Conservation (phyloP, 2,329 filamentous ascomycete species). For the Calonectria pseudoreteaudii region DNA sequence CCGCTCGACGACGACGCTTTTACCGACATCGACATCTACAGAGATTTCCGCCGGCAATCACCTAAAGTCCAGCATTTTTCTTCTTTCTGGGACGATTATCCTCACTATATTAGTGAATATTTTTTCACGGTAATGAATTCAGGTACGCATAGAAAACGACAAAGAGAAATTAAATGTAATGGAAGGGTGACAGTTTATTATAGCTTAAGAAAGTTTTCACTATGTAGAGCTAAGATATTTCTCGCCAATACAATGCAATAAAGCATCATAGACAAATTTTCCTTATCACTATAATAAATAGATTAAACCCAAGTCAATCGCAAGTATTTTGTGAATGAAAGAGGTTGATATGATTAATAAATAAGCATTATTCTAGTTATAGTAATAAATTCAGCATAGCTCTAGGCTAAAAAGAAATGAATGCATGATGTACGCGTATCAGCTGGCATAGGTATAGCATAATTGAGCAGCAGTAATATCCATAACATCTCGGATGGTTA, state of each 20-base stretch:
- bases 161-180: too few relatives aligned
- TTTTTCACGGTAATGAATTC: neutral
- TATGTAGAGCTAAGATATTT: too few relatives aligned
- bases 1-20: neutral
- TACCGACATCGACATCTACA: neutral
- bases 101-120: neutral
- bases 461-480: neutral
- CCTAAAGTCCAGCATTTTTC: neutral
- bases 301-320: neutral
- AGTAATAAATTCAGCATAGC: neutral
- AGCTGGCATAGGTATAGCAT: conserved; percentile 1
- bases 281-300: neutral
- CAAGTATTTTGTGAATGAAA: neutral
- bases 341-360: neutral
- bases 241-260: too few relatives aligned
- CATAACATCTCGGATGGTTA: conserved; percentile 13
- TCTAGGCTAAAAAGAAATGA: neutral
- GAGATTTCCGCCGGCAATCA: neutral
- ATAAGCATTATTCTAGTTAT: neutral
- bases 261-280: too few relatives aligned
- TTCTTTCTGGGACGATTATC: neutral
- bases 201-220: too few relatives aligned
- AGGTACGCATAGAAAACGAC: too few relatives aligned
- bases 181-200: too few relatives aligned
- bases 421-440: neutral